Evolutionary conservation across 2,329 filamentous ascomycete species (phyloP), one percentile per base, ranked within the genome.

Genomic region (Coniochaeta sp.): DNA sequence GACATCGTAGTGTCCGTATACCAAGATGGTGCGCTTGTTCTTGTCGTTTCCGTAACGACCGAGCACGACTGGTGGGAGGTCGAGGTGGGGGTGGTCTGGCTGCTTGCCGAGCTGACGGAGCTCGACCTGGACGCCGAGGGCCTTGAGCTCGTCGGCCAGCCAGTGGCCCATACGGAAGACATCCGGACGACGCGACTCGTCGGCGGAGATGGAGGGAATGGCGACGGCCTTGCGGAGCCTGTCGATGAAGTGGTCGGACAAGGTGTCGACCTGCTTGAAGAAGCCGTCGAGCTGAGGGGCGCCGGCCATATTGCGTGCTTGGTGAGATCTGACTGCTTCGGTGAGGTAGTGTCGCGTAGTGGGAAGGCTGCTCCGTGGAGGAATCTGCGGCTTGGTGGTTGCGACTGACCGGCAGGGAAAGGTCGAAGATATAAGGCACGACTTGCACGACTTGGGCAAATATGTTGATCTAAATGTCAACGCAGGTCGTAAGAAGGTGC

Each of bases 1-100:
- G 38, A 99, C 95, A 73, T 99, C 95, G 79, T 99, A 99, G 81
- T 99, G 95, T 55, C 95, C 95, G 72, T 99, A 99, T 55, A 99
- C 91, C 63, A 99, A 83, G 66, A 99, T 95, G 38, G 93, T 98
- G 62, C 90, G 86, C 85, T 98, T 99, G 75, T 85, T 91, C 75
- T 89, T 88, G 74, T 98, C 93, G 74, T 86, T 90, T 66, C 95
- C 93, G 74, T 98, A 98, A 66, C 95, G 89, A 57, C 89, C 93
- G 64, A 99, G 85, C 60, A 99, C 86, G 58, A 96, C 93, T 1
- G 95, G 95, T 3, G 95, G 95, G 17, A 99, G 88, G 60, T 96
- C 88, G 67, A 99, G 87, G 68, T 93, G 82, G 71, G 96, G 91
- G 73, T 91, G 91, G 72, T 90, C 89, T 60, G 91, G 93, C 79